Conservation (phyloP, 495 filamentous ascomycete species). For the Trichocladium uniseriatum region DNA sequence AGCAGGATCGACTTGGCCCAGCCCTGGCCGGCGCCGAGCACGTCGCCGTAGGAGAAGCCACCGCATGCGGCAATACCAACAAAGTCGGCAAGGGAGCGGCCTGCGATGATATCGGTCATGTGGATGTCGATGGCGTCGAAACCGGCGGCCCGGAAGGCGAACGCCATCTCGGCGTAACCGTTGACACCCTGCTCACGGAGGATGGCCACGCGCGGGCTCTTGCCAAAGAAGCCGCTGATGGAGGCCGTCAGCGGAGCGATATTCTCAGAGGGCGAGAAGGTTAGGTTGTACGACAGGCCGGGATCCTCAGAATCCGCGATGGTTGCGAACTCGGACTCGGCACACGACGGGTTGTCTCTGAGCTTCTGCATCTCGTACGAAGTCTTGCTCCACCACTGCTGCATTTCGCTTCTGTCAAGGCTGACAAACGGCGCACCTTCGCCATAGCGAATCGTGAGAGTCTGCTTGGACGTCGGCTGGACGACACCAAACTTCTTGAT, state of each 20-base stretch:
- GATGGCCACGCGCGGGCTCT: conserved; percentile 81
- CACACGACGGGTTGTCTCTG: conserved; percentile 79
- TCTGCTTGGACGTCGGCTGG: conserved; percentile 58
- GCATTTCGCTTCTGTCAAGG: conserved; percentile 60
- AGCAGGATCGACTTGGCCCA: conserved; percentile 94
- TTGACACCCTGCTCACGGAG: conserved; percentile 93
- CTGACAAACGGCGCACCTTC: conserved; percentile 50
- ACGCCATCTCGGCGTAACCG: conserved; percentile 91
- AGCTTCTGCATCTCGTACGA: conserved; percentile 87
- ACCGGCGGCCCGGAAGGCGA: conserved; percentile 84
- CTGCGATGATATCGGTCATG: conserved; percentile 87
- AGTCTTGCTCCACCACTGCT: conserved; percentile 80
- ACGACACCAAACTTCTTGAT: conserved; percentile 77
- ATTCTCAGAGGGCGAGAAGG: conserved; percentile 70
- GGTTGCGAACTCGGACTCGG: conserved; percentile 71
- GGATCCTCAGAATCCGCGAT: conserved; percentile 71
- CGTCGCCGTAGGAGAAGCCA: conserved; percentile 95
- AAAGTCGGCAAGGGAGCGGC: conserved; percentile 68
- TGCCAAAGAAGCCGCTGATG: conserved; percentile 57
- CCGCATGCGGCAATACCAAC: conserved; percentile 87
- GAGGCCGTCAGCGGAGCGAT: conserved; percentile 61
- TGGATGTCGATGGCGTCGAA: conserved; percentile 91
- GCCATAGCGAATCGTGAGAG: conserved; percentile 65
- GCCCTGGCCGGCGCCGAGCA: conserved; percentile 86
- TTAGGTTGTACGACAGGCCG: conserved; percentile 77